phyloP scores from a whole-genome alignment of 192 early-diverging fungal species.

The Radiomyces spectabilis region DNA sequence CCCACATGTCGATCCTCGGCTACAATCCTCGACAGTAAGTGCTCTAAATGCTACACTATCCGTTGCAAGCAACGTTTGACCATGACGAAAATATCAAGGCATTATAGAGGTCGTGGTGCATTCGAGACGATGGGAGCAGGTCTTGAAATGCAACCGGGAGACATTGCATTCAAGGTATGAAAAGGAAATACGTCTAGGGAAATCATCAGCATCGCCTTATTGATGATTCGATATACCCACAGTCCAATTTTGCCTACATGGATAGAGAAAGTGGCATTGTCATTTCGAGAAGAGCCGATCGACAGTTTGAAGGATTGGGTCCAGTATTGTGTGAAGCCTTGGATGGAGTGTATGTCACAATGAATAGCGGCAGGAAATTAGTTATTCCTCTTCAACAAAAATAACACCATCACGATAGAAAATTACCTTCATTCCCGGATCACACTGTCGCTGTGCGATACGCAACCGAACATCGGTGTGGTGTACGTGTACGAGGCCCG shows the following conservation, averaged over 20 bases:
- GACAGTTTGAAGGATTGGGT: conserved; percentile 25
- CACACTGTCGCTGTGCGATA: conserved; percentile 25
- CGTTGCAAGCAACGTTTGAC: neutral
- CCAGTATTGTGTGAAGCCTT: conserved; percentile 21
- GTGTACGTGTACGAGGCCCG: conserved; percentile 24
- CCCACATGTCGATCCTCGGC: conserved; percentile 24
- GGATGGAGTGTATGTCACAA: conserved; percentile 23
- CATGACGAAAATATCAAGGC: neutral
- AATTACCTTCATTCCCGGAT: conserved; percentile 26
- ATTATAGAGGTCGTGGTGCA: conserved; percentile 27
- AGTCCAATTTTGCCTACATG: conserved; percentile 27
- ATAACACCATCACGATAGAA: neutral
- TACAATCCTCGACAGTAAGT: conserved; percentile 26
- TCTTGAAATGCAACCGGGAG: conserved; percentile 24
- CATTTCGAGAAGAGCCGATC: conserved; percentile 18
- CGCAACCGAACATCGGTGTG: conserved; percentile 29
- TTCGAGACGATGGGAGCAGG: conserved; percentile 32
- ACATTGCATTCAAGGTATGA: conserved; percentile 28
- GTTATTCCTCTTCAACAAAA: neutral
- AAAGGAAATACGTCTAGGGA: neutral
- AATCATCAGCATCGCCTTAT: too few relatives aligned
- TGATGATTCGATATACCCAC: too few relatives aligned
- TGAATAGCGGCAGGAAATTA: too few relatives aligned
- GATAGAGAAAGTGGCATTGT: conserved; percentile 19
- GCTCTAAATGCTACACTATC: too few relatives aligned